Evolutionary conservation across 306 rosid species (phyloP).

Genomic region (Lablab purpureus): DNA sequence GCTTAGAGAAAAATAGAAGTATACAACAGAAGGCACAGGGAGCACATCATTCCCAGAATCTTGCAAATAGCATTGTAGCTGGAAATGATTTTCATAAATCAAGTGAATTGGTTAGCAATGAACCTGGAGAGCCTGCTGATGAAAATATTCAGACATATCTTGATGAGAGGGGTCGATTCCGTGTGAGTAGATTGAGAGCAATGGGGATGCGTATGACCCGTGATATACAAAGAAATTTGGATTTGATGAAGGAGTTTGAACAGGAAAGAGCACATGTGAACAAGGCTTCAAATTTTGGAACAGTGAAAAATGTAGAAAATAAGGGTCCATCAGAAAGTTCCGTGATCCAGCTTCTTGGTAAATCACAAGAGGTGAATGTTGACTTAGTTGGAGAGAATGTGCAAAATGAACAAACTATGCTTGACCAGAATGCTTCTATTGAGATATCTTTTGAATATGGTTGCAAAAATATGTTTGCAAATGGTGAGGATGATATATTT

Average conservation of each 20-base stretch:
- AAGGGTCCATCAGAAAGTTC: slow-evolving; percentile 49
- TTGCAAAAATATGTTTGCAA: slow-evolving; percentile 50
- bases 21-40: slow-evolving; percentile 49
- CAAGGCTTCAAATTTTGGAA: slow-evolving; percentile 42
- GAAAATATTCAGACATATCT: slow-evolving; percentile 77
- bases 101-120: slow-evolving; percentile 48
- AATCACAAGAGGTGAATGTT: slow-evolving; percentile 43
- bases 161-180: slow-evolving; percentile 85
- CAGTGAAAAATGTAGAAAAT: slow-evolving; percentile 43
- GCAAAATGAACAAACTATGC: slow-evolving; percentile 47
- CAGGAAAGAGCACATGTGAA: slow-evolving; percentile 57
- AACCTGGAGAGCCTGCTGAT: slow-evolving; percentile 61
- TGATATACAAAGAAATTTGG: slow-evolving; percentile 95
- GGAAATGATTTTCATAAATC: slow-evolving; percentile 53
- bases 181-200: slow-evolving; percentile 88
- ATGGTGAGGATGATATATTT: slow-evolving; percentile 78
- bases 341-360: slow-evolving; percentile 47
- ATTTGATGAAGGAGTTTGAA: slow-evolving; percentile 90
- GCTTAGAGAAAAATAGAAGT: slow-evolving; percentile 59
- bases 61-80: slow-evolving; percentile 44
- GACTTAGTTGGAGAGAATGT: slow-evolving; percentile 51
- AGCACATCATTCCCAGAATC: slow-evolving; percentile 53
- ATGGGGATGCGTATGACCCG: slow-evolving; percentile 98
- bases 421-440: slow-evolving; percentile 57
- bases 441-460: slow-evolving; percentile 74